Base-by-base conservation (phyloP, 139 green algal genomes). In the Chlamydomonas schloesseri region DNA sequence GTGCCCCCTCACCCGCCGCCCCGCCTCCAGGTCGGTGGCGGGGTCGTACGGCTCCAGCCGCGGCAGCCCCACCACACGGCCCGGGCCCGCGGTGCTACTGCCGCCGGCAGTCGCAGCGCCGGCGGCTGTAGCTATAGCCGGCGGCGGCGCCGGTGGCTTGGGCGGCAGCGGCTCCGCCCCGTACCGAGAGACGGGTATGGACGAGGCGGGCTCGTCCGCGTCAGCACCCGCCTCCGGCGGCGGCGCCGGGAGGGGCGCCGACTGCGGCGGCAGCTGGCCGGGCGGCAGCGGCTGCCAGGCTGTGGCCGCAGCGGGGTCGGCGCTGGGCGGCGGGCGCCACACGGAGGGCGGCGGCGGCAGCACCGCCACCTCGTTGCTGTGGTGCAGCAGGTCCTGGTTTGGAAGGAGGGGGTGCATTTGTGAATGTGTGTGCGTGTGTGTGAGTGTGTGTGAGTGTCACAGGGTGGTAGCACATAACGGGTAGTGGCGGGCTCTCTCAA, bases 11-110 rank as follows among this genome's bases (percentile, higher is more conserved):
- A 77, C 70, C 71, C 28, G 71, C 1, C 70, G 71, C 42, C 58
- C 58, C 47, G n/a, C 42, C 37, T 87, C 58, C 71, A 81, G 37
- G 57, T 73, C 60, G 47, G 0, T 31, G 0, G 58, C 24, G 11
- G 70, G 34, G 71, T 86, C 31, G 68, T 86, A 86, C 31, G 33
- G 80, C 50, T 86, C 80, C 28, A 86, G 37, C 15, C 80, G 80
- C 3, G 80, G 80, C 42, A 50, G 42, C 42, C 42, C 42, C 6
- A 50, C 42, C 42, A n/a, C n/a, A n/a, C 42, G 42, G 60, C 46
- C 64, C n/a, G n/a, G n/a, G n/a, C n/a, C n/a, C n/a, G n/a, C n/a
- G 42, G 17, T 17, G 60, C 60, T 58, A 36, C 76, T 50, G 42
- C 42, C 42, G 42, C 42, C 42, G 42, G 76, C 31, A 21, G 34